phyloP scores from a whole-genome alignment of 768 basidiomycete genomes.

The Phylloporus scabripes region DNA sequence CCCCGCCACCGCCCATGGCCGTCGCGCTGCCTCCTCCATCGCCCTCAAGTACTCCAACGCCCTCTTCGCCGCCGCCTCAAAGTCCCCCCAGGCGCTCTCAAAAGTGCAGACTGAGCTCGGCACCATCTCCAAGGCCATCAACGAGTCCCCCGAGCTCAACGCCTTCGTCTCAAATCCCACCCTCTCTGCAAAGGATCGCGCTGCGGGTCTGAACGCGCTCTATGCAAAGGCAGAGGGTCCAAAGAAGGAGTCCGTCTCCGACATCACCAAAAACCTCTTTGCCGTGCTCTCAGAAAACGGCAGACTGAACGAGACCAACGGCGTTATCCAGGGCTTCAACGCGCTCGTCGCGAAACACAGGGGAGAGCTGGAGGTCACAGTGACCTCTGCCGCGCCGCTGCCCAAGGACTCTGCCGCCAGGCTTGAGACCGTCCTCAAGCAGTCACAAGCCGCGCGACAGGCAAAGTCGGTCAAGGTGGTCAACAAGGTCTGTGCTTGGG shows the following conservation, averaged over 20 bases:
- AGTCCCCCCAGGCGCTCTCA: conserved; percentile 76
- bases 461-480: conserved; percentile 85
- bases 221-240: conserved; percentile 61
- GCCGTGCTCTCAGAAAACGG: conserved; percentile 89
- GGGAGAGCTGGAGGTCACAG: conserved; percentile 88
- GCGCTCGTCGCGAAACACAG: conserved; percentile 83
- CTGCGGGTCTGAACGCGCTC: conserved; percentile 59
- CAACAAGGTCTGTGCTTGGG: conserved; percentile 66
- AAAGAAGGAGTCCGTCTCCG: conserved; percentile 74
- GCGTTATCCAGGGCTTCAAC: conserved; percentile 88
- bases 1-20: conserved; percentile 36
- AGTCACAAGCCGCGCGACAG: conserved; percentile 76
- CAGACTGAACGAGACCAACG: conserved; percentile 74
- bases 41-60: conserved; percentile 84
- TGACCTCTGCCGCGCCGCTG: conserved; percentile 83
- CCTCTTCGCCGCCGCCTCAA: conserved; percentile 71
- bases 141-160: conserved; percentile 55
- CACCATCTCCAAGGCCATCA: conserved; percentile 64
- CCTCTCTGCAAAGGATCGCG: conserved; percentile 73
- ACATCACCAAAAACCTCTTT: conserved; percentile 91
- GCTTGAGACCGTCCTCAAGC: conserved; percentile 83
- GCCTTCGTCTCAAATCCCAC: conserved; percentile 88
- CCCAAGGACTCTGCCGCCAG: conserved; percentile 68
- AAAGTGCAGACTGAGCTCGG: conserved; percentile 84
- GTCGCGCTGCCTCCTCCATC: conserved; percentile 71